phyloP scores from a whole-genome alignment of 2,329 filamentous ascomycete genomes.

The Phaeoacremonium minimum region DNA sequence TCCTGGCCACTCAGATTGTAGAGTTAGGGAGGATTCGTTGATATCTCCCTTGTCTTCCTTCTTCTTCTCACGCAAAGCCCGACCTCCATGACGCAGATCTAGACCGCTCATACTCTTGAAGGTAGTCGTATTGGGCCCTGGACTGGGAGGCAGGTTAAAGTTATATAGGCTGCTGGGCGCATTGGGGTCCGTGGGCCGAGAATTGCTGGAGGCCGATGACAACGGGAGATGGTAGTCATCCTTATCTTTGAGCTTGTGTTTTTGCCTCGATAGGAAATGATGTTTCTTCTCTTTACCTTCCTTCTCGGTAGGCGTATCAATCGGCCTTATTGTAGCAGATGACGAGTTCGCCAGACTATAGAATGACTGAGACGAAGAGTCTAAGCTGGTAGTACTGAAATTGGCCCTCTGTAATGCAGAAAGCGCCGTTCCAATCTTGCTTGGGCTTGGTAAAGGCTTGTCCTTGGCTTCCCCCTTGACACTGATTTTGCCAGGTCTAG shows the following conservation, averaged over 20 bases:
- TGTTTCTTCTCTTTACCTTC: conserved; percentile 76
- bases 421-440: conserved; percentile 64
- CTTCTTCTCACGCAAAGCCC: conserved; percentile 75
- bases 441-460: conserved; percentile 67
- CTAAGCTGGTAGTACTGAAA: conserved; percentile 69
- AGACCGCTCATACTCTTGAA: conserved; percentile 84
- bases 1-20: conserved; percentile 46
- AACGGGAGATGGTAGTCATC: conserved; percentile 70
- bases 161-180: conserved; percentile 75
- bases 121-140: conserved; percentile 56
- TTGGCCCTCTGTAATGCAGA: conserved; percentile 63
- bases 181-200: conserved; percentile 68
- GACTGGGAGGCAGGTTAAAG: conserved; percentile 70
- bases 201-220: conserved; percentile 74
- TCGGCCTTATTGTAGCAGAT: conserved; percentile 68
- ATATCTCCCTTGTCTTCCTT: conserved; percentile 63
- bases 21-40: conserved; percentile 40
- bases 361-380: conserved; percentile 57
- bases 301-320: conserved; percentile 47
- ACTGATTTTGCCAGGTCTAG: conserved; percentile 70
- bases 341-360: conserved; percentile 76
- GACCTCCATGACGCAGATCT: conserved; percentile 72
- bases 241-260: conserved; percentile 69
- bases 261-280: conserved; percentile 74
- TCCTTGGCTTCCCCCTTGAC: conserved; percentile 64